Evolutionary conservation across 805 yeast species (phyloP).

Genomic region (Kodamaea hsintzibuensis): DNA sequence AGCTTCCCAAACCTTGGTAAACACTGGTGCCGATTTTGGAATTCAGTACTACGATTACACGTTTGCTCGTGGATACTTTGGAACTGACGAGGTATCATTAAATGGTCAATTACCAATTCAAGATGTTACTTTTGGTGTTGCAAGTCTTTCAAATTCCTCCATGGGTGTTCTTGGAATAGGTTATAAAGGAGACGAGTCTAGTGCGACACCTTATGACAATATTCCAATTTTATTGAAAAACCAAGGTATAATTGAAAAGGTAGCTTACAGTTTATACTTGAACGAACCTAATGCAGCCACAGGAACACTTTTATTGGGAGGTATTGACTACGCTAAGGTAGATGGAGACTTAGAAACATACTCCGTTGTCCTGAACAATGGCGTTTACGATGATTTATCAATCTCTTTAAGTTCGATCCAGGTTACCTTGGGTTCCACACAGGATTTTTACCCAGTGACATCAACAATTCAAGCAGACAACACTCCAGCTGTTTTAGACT

Average conservation of each 20-base stretch:
- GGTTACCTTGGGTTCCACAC: neutral
- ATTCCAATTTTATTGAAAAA: conserved; percentile 24
- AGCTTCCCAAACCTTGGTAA: conserved; percentile 15
- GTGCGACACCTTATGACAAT: conserved; percentile 41
- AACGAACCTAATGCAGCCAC: conserved; percentile 16
- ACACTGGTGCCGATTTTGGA: conserved; percentile 21
- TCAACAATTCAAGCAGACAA: conserved; percentile 8
- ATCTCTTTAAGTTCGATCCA: conserved; percentile 17
- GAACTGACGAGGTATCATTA: conserved; percentile 19
- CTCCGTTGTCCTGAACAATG: conserved; percentile 19
- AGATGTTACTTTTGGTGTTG: conserved; percentile 19
- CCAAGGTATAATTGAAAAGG: conserved; percentile 26
- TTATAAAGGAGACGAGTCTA: conserved; percentile 12
- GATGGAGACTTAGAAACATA: conserved; percentile 16
- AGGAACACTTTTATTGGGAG: conserved; percentile 33
- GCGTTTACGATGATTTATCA: conserved; percentile 16
- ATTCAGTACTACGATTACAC: conserved; percentile 51
- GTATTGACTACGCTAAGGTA: conserved; percentile 27
- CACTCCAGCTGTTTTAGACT: conserved; percentile 50
- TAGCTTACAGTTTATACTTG: conserved; percentile 28
- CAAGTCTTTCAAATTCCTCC: conserved; percentile 12
- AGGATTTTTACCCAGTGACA: neutral
- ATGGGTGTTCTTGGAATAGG: conserved; percentile 25
- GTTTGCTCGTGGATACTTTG: conserved; percentile 55
- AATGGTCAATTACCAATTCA: conserved; percentile 11